phyloP scores from a whole-genome alignment of 352 stramenopile species.

The Phytopythium vexans region DNA sequence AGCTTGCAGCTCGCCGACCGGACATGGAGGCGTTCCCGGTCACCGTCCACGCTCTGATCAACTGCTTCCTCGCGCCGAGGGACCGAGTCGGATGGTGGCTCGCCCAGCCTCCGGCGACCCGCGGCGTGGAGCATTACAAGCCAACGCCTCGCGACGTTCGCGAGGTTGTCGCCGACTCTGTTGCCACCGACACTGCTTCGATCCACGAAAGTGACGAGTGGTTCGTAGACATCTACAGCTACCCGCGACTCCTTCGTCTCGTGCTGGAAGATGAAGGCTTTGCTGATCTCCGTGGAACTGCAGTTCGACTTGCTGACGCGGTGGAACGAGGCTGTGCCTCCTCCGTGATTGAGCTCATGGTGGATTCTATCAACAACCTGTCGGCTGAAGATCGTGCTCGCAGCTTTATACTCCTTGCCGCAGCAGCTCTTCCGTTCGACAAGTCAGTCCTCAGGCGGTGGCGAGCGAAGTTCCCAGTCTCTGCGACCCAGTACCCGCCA shows the following conservation, averaged over 20 bases:
- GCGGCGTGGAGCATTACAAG: no score
- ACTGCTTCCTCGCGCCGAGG: no score
- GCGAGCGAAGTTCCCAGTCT: no score
- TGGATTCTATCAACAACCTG: slow-evolving; percentile 12
- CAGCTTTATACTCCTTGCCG: slow-evolving; percentile 19
- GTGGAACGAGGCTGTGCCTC: slow-evolving; percentile 5
- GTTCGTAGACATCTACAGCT: slow-evolving; percentile 6
- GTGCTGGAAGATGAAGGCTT: slow-evolving; percentile 14
- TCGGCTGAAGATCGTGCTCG: slow-evolving; percentile 17
- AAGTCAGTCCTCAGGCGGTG: neutral
- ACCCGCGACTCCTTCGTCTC: slow-evolving; percentile 13
- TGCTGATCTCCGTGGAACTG: slow-evolving; percentile 11
- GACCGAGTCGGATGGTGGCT: no score
- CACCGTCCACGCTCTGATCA: no score
- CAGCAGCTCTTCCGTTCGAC: neutral
- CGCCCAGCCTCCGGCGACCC: no score
- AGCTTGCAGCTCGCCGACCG: no score
- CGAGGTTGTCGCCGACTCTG: no score
- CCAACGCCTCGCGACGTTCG: no score
- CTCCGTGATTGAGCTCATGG: slow-evolving; percentile 9
- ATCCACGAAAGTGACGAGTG: neutral
- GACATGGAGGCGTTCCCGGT: no score
- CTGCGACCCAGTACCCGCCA: slow-evolving; percentile 1
- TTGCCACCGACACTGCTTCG: no score
- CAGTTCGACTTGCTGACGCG: slow-evolving; percentile 9